phyloP scores from a whole-genome alignment of 768 basidiomycete species.

The Russula vinacea region DNA sequence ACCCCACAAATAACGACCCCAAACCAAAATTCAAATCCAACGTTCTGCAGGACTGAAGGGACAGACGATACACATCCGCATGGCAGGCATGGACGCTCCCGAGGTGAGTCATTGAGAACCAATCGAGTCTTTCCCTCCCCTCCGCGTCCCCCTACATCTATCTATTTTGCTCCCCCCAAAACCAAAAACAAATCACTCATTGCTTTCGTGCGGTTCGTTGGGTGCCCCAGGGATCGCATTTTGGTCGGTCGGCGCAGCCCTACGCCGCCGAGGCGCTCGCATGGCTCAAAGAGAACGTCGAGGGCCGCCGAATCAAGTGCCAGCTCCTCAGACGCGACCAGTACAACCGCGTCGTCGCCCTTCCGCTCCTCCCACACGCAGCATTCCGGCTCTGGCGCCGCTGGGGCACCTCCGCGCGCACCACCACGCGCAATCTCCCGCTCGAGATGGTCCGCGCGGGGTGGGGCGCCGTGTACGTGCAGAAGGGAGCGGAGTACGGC shows the following conservation, averaged over 20 bases:
- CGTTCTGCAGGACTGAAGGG: slow-evolving; percentile 59
- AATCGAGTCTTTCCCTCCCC: too few species aligned
- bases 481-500: slow-evolving; percentile 79
- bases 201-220: not conserved
- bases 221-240: slow-evolving; percentile 62
- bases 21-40: not conserved
- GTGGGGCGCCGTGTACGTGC: slow-evolving; percentile 71
- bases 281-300: slow-evolving; percentile 61
- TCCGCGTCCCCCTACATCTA: too few species aligned
- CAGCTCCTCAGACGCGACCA: slow-evolving; percentile 77
- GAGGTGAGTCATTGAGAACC: slow-evolving; percentile 50
- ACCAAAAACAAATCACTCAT: not conserved
- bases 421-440: slow-evolving; percentile 41
- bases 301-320: slow-evolving; percentile 61
- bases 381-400: slow-evolving; percentile 26
- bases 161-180: too few species aligned
- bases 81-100: slow-evolving; percentile 91
- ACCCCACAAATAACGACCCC: not conserved
- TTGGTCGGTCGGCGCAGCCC: slow-evolving; percentile 76
- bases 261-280: slow-evolving; percentile 68
- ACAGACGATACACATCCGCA: slow-evolving; percentile 80
- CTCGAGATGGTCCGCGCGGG: slow-evolving; percentile 79
- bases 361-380: slow-evolving; percentile 51
- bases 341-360: slow-evolving; percentile 75
- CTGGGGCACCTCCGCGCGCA: not conserved